These are phyloP conservation scores for Saccharomyces hybrid DNA, from an alignment of 1,139 yeast species.

Conservation along the genomic window DNA sequence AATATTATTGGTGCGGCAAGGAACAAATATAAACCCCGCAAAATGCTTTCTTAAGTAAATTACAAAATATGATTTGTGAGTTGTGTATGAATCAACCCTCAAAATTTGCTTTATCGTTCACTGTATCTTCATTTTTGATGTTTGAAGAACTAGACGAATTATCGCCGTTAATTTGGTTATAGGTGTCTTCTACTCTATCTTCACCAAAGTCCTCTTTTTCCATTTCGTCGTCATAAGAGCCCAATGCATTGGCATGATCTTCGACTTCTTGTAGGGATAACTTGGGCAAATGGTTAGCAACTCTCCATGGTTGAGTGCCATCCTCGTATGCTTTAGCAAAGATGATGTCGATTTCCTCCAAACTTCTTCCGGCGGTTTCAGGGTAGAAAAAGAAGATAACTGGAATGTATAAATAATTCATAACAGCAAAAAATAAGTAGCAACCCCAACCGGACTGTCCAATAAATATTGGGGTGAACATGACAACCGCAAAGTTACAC, in stretches of 20 bases:
- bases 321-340: slow-evolving; percentile 38
- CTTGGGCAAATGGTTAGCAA: slow-evolving; percentile 46
- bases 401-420: slow-evolving; percentile 45
- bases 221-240: slow-evolving; percentile 39
- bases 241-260: slow-evolving; percentile 40
- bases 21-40: background rate
- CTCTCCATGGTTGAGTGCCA: slow-evolving; percentile 46
- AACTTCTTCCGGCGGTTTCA: slow-evolving; percentile 55
- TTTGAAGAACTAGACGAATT: background rate
- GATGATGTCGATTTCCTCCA: slow-evolving; percentile 58
- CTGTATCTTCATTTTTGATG: background rate
- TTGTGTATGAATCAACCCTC: background rate
- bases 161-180: slow-evolving; percentile 2
- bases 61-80: background rate
- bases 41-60: background rate
- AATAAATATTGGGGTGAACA: slow-evolving; percentile 44
- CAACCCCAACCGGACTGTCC: slow-evolving; percentile 38
- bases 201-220: slow-evolving; percentile 17
- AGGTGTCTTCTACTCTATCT: slow-evolving; percentile 13
- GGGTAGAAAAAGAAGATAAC: slow-evolving; percentile 60
- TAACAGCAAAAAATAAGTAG: slow-evolving; percentile 36
- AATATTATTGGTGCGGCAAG: background rate
- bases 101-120: background rate
- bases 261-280: slow-evolving; percentile 40
- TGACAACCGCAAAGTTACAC: slow-evolving; percentile 41